phyloP scores from a whole-genome alignment of 2,329 filamentous ascomycete genomes.

The Fusarium coffeatum region DNA sequence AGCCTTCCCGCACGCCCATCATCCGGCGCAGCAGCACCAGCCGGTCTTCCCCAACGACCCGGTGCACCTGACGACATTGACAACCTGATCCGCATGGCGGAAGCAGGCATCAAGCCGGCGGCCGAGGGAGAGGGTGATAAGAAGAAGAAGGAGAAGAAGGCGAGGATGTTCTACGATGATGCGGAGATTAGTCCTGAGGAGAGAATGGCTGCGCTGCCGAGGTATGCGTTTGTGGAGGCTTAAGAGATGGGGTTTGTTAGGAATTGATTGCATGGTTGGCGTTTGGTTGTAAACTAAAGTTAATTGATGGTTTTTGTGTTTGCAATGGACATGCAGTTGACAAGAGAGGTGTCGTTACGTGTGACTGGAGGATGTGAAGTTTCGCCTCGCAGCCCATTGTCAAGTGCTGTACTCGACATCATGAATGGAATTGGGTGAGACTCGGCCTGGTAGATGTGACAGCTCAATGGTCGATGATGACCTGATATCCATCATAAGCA shows the following conservation, averaged over 20 bases:
- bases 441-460: neutral
- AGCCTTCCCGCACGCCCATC: constrained; percentile 60
- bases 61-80: constrained; percentile 68
- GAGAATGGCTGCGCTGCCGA: constrained; percentile 82
- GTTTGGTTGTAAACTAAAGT: constrained; percentile 44
- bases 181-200: constrained; percentile 86
- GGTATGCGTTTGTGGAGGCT: constrained; percentile 71
- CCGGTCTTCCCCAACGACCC: constrained; percentile 60
- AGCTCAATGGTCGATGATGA: neutral
- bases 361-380: neutral
- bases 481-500: neutral
- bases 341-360: neutral
- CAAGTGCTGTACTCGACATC: neutral
- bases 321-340: neutral
- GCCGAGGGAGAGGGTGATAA: constrained; percentile 61
- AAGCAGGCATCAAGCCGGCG: constrained; percentile 66
- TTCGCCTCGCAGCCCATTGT: neutral
- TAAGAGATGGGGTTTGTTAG: constrained; percentile 15
- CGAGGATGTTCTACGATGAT: constrained; percentile 83
- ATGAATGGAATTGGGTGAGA: neutral
- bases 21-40: constrained; percentile 49
- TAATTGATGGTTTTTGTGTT: constrained; percentile 41
- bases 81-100: constrained; percentile 72
- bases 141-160: constrained; percentile 77
- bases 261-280: constrained; percentile 45